Percentiles rank a stretch among this genome's conserved stretches.
Evolutionary conservation across 352 stramenopile species (phyloP).

Genomic region (Globisporangium lucens): DNA sequence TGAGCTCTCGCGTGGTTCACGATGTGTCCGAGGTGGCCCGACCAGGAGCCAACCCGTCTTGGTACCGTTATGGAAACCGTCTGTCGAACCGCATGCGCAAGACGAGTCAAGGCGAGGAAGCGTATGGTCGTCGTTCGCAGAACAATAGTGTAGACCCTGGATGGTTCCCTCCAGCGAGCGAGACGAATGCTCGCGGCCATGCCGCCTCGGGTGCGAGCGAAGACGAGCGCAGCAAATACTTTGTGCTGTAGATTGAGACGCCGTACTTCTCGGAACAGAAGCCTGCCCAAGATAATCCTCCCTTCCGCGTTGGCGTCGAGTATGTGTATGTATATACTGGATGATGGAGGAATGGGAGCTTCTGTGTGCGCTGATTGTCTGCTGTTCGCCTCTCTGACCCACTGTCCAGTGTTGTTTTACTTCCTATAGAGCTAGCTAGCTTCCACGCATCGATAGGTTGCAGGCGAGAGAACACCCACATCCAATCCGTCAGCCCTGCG

Average conservation of each 20-base stretch:
- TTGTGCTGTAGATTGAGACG: conserved; percentile 58
- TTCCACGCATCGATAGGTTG: neutral
- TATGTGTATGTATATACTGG: conserved; percentile 4
- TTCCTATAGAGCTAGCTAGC: conserved; percentile 3
- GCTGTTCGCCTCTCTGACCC: neutral
- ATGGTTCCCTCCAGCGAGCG: conserved; percentile 31
- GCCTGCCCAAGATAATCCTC: neutral
- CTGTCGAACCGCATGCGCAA: conserved; percentile 64
- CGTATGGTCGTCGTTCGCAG: conserved; percentile 49
- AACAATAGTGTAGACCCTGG: conserved; percentile 58
- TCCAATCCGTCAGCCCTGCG: neutral
- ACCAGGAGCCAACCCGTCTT: conserved; percentile 43
- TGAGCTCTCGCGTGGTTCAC: conserved; percentile 73
- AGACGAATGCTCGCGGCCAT: conserved; percentile 29
- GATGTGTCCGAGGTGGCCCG: conserved; percentile 42
- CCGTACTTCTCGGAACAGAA: neutral
- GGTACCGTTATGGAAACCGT: conserved; percentile 78
- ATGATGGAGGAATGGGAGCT: conserved; percentile 1
- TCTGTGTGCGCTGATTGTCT: neutral
- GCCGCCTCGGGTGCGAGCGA: conserved; percentile 47
- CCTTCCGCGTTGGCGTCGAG: neutral
- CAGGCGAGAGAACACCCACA: neutral
- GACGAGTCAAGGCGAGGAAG: conserved; percentile 51
- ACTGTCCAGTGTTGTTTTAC: neutral
- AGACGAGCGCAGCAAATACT: conserved; percentile 82